These are phyloP conservation scores for Globisporangium orthogonon DNA, from an alignment of 352 stramenopile species.

Conservation along the genomic window DNA sequence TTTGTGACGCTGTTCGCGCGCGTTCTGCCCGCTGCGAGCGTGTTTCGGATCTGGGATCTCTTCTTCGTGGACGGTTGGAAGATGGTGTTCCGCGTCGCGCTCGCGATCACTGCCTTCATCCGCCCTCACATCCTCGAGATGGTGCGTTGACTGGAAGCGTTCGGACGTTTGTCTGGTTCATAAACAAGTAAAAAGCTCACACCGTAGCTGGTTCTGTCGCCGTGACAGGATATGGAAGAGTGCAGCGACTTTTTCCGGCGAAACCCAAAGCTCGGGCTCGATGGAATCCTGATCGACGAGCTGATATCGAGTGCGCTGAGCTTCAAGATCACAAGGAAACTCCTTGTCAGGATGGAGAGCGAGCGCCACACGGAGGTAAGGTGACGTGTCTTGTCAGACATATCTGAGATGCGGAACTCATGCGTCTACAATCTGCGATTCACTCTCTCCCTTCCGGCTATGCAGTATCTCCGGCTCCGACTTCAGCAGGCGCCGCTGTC, in stretches of 20 bases:
- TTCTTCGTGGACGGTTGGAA: conserved; percentile 79
- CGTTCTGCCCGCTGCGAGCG: conserved; percentile 30
- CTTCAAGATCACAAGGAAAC: conserved; percentile 65
- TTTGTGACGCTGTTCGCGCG: conserved; percentile 83
- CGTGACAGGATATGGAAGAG: conserved; percentile 56
- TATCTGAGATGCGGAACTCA: neutral
- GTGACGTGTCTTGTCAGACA: neutral
- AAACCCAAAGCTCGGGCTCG: conserved; percentile 44
- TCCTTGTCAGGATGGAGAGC: conserved; percentile 53
- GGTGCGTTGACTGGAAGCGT: conserved; percentile 19
- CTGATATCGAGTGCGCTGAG: conserved; percentile 36
- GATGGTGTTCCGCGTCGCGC: conserved; percentile 57
- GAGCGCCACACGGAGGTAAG: conserved; percentile 62
- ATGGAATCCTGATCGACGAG: conserved; percentile 25
- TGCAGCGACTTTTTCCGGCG: conserved; percentile 68
- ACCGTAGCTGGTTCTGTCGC: neutral
- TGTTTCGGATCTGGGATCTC: conserved; percentile 66
- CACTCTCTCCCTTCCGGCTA: neutral
- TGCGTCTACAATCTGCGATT: no score
- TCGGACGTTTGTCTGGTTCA: neutral
- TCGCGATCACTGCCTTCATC: conserved; percentile 57
- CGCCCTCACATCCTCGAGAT: conserved; percentile 47
- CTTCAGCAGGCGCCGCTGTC: conserved; percentile 55
- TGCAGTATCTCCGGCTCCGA: conserved; percentile 65
- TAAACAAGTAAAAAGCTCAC: neutral